Percentiles rank a stretch among this genome's conserved stretches.
These are phyloP conservation scores for Annulohypoxylon nitens DNA, from an alignment of 495 filamentous ascomycete species.

Conservation along the genomic window DNA sequence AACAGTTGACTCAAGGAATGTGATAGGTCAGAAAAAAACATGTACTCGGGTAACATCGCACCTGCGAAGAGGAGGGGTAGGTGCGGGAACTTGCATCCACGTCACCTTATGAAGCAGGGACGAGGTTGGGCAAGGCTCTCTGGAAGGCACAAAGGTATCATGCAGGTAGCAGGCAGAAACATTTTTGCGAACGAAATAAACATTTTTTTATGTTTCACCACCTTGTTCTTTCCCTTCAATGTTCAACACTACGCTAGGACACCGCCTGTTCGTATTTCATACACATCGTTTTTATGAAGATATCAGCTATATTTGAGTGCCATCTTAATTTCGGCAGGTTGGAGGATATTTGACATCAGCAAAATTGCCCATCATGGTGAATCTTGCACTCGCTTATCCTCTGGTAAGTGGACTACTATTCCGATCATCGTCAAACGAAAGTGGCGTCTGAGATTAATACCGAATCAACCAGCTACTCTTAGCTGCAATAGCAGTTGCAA, in stretches of 20 bases:
- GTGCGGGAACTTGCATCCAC: slow-evolving; percentile 21
- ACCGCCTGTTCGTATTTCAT: too few species aligned
- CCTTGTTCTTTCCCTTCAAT: background rate
- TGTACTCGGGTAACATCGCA: background rate
- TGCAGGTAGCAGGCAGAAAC: background rate
- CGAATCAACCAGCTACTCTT: slow-evolving; percentile 28
- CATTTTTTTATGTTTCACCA: background rate
- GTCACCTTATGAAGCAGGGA: slow-evolving; percentile 2
- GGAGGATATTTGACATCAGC: background rate
- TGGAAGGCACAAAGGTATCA: background rate
- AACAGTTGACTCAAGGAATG: background rate
- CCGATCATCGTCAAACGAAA: background rate
- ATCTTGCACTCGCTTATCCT: slow-evolving; percentile 17
- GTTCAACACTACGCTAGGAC: too few species aligned
- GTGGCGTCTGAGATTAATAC: slow-evolving; percentile 3
- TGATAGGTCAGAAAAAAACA: slow-evolving; percentile 6
- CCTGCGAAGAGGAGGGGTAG: background rate
- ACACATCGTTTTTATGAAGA: background rate
- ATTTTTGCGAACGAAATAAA: background rate
- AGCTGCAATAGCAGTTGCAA: slow-evolving; percentile 27
- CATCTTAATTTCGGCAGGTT: background rate
- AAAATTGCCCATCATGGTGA: slow-evolving; percentile 17
- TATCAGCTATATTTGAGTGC: background rate
- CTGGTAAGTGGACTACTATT: slow-evolving; percentile 18
- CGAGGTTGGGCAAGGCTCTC: slow-evolving; percentile 22